Evolutionary conservation across 805 yeast genomes (phyloP).

Genomic region (Wickerhamiella alocasiicola): DNA sequence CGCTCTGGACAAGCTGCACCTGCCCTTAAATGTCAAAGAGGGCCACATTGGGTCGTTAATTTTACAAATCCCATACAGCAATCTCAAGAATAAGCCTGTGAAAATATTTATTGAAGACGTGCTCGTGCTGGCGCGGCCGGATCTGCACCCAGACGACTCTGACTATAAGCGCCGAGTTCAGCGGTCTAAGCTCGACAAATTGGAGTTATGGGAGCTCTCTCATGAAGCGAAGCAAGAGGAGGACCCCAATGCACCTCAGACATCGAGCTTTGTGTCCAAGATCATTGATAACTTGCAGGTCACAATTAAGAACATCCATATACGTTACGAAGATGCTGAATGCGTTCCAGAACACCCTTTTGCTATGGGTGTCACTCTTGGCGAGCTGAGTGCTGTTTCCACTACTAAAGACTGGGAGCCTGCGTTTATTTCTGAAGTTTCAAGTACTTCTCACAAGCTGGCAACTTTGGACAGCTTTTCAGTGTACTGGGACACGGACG

Average conservation of each 20-base stretch:
- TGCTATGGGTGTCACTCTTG: constrained; percentile 68
- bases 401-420: constrained; percentile 79
- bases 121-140: constrained; percentile 69
- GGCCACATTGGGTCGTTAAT: constrained; percentile 87
- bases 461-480: constrained; percentile 63
- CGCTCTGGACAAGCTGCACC: constrained; percentile 70
- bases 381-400: constrained; percentile 83
- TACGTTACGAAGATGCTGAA: constrained; percentile 76
- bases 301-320: constrained; percentile 79
- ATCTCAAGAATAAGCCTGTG: constrained; percentile 83
- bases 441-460: constrained; percentile 58
- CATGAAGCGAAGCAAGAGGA: constrained; percentile 17
- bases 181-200: constrained; percentile 48
- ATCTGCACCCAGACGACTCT: constrained; percentile 44
- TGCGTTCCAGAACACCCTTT: constrained; percentile 65
- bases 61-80: constrained; percentile 93
- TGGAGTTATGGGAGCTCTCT: constrained; percentile 47
- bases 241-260: constrained; percentile 29
- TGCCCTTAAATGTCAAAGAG: constrained; percentile 77
- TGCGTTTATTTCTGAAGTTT: constrained; percentile 63
- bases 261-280: constrained; percentile 54
- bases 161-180: constrained; percentile 52
- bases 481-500: constrained; percentile 72
- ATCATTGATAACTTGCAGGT: constrained; percentile 87
- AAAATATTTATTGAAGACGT: constrained; percentile 78